Evolutionary conservation across 1,284 basidiomycete species (phyloP), one percentile per base, ranked within the genome.

Genomic region (Neonothopanus nambi): DNA sequence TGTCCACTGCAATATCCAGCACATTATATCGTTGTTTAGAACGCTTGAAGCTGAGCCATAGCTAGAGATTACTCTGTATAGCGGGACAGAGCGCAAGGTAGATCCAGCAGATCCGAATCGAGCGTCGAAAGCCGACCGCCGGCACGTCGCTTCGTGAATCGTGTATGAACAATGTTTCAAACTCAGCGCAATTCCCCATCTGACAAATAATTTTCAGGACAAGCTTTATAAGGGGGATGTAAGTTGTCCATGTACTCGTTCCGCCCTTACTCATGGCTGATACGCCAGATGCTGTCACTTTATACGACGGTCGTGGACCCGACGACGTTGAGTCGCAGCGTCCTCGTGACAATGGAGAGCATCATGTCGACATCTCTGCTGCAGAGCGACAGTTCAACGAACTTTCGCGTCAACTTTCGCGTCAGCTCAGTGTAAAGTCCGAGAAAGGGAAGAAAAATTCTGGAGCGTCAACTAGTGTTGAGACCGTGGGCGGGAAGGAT

Each of bases 331-430:
- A 52, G 40, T 30, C 43, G 30, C 56, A 42, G 28, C 13, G 35
- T 33, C 24, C 38, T 23, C 18, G 13, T 20, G 12, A 41, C 42
- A 45, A 43, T 23, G 15, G 4, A 2, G 28, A 42, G 18, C 24
- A 35, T 7, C 43, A 49, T 24, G 54, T 59, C 17, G 58, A 59
- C 42, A 50, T 59, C 6, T 37, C 40, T 18, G 43, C 51, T 48
- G 58, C 58, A 8, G 53, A 59, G 30, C 50, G 50, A 11, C 43
- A 59, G 28, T 59, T 59, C 24, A 54, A 54, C 9, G 53, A 56
- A 18, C 52, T 59, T 2, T 56, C 58, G 17, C 52, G 53, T n/a
- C 55, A 54, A 24, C 51, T 59, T 20, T 52, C 55, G 11, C 38
- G 48, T 35, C 48, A n/a, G 12, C 38, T 23, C 26, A 30, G 42